Evolutionary conservation across 2,329 filamentous ascomycete genomes (phyloP).

Genomic region (Xenosphaeropsis pyriputrescens): DNA sequence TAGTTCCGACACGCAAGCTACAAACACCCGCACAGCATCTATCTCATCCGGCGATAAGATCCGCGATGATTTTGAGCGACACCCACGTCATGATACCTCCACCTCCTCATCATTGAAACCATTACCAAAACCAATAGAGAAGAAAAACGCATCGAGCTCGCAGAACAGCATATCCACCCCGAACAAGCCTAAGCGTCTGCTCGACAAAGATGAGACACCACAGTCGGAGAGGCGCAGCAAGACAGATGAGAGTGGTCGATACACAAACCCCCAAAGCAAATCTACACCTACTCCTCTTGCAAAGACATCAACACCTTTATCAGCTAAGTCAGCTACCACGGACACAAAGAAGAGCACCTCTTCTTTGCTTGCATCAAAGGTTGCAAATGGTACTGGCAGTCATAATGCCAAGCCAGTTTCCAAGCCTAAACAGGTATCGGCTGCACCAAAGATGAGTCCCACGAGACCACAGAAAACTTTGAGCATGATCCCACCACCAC

Average conservation of each 20-base stretch:
- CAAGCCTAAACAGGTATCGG: constrained; percentile 3
- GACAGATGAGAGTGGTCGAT: constrained; percentile 7
- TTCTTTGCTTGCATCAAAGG: constrained; percentile 6
- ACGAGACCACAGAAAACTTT: constrained; percentile 10
- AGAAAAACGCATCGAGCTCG: too few species aligned
- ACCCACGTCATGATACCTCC: too few species aligned
- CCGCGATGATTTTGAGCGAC: neutral
- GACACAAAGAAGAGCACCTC: constrained; percentile 5
- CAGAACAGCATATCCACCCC: constrained; percentile 1
- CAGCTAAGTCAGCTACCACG: constrained; percentile 7
- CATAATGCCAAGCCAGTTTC: constrained; percentile 4
- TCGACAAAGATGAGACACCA: constrained; percentile 9
- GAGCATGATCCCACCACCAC: constrained; percentile 4
- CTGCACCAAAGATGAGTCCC: too few species aligned
- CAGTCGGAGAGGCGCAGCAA: constrained; percentile 15
- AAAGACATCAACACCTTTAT: constrained; percentile 7
- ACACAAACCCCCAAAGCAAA: constrained; percentile 5
- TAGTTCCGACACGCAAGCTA: neutral
- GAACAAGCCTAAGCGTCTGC: constrained; percentile 12
- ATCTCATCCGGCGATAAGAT: neutral
- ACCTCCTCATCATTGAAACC: too few species aligned
- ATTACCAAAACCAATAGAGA: too few species aligned
- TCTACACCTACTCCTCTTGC: constrained; percentile 1
- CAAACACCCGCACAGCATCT: neutral
- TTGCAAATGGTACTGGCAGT: constrained; percentile 3